Evolutionary conservation across 306 rosid genomes (phyloP).

Genomic region (Fagus sylvatica): DNA sequence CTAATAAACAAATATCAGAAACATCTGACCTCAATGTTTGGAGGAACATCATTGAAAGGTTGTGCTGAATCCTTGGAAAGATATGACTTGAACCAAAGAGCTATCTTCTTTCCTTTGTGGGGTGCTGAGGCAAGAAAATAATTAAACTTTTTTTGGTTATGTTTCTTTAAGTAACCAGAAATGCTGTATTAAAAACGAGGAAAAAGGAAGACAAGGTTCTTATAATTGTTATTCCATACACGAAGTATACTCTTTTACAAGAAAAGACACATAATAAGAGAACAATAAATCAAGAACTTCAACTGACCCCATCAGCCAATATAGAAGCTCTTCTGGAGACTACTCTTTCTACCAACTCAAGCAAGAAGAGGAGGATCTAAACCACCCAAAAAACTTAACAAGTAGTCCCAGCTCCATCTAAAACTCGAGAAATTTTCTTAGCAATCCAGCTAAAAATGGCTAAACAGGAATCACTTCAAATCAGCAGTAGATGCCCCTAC

Average conservation of each 20-base stretch:
- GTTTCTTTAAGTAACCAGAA: not conserved
- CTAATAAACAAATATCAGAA: not conserved
- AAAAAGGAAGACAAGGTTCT: not conserved
- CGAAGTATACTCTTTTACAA: not conserved
- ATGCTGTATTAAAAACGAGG: not conserved
- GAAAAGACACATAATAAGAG: not conserved
- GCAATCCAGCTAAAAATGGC: not conserved
- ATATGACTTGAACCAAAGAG: constrained; percentile 7
- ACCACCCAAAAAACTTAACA: not conserved
- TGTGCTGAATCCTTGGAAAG: constrained; percentile 12
- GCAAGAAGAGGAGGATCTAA: not conserved
- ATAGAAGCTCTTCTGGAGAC: not conserved
- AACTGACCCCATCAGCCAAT: not conserved
- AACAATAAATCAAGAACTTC: not conserved
- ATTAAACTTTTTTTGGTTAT: not conserved
- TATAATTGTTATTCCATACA: not conserved
- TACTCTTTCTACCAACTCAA: not conserved
- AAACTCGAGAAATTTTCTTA: not conserved
- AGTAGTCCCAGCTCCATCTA: not conserved
- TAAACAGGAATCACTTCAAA: not conserved
- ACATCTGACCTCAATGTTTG: not conserved
- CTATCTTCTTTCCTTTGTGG: constrained; percentile 10
- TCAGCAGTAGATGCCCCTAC: not conserved
- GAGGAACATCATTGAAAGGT: not conserved
- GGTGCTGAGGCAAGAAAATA: not conserved